A percentile compares a stretch with the other conserved stretches of the same genome.
Conservation (phyloP, 2,329 filamentous ascomycete genomes). For the Ophiostoma piceae region DNA sequence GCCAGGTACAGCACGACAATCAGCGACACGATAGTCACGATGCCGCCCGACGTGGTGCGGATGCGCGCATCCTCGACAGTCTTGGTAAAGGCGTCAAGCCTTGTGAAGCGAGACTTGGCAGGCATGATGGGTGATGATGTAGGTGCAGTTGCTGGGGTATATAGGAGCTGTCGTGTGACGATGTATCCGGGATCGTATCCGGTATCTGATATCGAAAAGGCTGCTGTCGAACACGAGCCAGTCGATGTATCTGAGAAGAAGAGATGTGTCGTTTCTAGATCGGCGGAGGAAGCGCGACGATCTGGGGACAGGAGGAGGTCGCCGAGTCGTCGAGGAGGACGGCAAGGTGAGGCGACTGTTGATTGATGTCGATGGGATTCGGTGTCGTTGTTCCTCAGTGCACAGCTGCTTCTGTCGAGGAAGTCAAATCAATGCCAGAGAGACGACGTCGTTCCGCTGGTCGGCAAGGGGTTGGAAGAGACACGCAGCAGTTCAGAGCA, state of each 20-base stretch:
- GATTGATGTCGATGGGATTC: not conserved
- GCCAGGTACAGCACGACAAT: conserved; percentile 82
- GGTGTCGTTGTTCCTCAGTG: not conserved
- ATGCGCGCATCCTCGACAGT: conserved; percentile 97
- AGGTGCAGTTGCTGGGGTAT: not conserved
- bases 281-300: not conserved
- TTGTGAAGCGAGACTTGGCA: conserved; percentile 86
- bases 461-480: conserved; percentile 12
- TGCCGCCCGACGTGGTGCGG: conserved; percentile 88
- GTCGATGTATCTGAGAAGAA: not conserved
- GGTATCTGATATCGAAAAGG: not conserved
- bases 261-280: not conserved
- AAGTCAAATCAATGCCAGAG: not conserved
- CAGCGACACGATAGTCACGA: conserved; percentile 88
- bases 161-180: not conserved
- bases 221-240: conserved; percentile 6
- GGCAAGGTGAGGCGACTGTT: not conserved
- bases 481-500: not conserved
- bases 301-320: not conserved
- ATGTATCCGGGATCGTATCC: not conserved
- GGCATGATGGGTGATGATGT: conserved; percentile 58
- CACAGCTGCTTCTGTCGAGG: not conserved
- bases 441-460: conserved; percentile 6
- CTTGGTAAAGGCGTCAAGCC: conserved; percentile 98
- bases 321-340: not conserved